Base-by-base conservation (phyloP, 768 basidiomycete genomes). In the Ramaria sp. region DNA sequence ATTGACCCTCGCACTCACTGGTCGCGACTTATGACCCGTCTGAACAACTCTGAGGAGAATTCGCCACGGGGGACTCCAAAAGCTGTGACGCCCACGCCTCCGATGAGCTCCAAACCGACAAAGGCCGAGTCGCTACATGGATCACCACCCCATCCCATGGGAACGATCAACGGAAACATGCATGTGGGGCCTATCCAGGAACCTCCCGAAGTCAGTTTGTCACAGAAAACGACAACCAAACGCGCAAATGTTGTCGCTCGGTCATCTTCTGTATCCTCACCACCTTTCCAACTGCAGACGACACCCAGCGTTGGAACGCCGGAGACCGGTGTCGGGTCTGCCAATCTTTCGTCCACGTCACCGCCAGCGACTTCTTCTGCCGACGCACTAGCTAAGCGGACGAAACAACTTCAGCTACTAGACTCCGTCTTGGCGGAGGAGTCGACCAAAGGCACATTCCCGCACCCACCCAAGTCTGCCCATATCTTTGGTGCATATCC, bases 1-100 rank as follows among this genome's bases (percentile, higher is more conserved):
- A 17, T 39, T 33, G 55, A 57, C 24, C 19, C 34, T 33, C 17
- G 31, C 17, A 57, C 4, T 20, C 55, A 57, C 55, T 57, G 55
- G 55, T 38, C 34, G 30, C 55, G 55, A n/a, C 20, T 57, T n/a
- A 57, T 57, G 55, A 47, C 55, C 4, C 55, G 42, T n/a, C 37
- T 57, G 33, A 57, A 49, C 24, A 19, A 38, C 37, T 57, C 55
- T 13, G 46, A 49, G 24, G 48, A 57, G 20, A 33, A 24, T 49
- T 57, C 55, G 22, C 34, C 55, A n/a, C 22, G 24, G 37, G 38
- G 37, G 37, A 57, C 55, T 7, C 55, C 55, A 22, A 46, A 38
- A 38, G 37, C 46, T n/a, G n/a, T 43, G 31, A 57, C 55, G 15
- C 55, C 55, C 3, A 49, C 51, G n/a, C 51, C 43, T 20, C 13